phyloP scores from a whole-genome alignment of 2,329 filamentous ascomycete species.

The Fusarium sp. region DNA sequence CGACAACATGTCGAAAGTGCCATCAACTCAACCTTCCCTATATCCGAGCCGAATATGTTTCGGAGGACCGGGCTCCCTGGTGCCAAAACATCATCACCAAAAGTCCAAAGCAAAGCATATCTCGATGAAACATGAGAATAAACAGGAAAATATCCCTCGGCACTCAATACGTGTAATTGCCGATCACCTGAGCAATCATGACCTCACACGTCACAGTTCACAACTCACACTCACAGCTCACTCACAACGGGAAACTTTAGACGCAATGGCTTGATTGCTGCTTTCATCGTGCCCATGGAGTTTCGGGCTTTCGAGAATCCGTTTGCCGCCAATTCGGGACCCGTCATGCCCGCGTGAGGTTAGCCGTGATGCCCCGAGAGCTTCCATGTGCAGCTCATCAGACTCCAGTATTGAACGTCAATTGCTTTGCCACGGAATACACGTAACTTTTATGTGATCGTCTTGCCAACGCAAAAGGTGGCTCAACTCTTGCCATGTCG shows the following conservation, averaged over 20 bases:
- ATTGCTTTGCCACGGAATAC: constrained; percentile 27
- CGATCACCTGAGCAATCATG: constrained; percentile 27
- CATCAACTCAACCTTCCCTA: not conserved
- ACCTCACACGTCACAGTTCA: constrained; percentile 26
- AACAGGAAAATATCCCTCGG: constrained; percentile 30
- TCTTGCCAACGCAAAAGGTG: constrained; percentile 20
- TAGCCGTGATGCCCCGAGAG: constrained; percentile 14
- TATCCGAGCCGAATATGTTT: constrained; percentile 23
- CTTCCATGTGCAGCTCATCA: not conserved
- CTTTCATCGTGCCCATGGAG: not conserved
- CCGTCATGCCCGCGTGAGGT: constrained; percentile 1
- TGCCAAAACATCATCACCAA: constrained; percentile 13
- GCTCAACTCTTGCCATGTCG: constrained; percentile 33
- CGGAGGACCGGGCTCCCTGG: constrained; percentile 23
- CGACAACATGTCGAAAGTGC: constrained; percentile 21
- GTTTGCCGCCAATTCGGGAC: constrained; percentile 11
- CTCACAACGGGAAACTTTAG: constrained; percentile 7
- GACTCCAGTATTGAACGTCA: not conserved
- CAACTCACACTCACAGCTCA: not conserved
- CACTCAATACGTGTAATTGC: constrained; percentile 23
- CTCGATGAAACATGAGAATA: constrained; percentile 4
- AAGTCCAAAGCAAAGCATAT: not conserved
- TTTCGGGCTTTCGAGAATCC: constrained; percentile 35
- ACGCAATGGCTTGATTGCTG: not conserved
- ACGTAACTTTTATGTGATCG: constrained; percentile 18